phyloP scores from a whole-genome alignment of 129 eudicot genomes.

The Escallonia rubra region DNA sequence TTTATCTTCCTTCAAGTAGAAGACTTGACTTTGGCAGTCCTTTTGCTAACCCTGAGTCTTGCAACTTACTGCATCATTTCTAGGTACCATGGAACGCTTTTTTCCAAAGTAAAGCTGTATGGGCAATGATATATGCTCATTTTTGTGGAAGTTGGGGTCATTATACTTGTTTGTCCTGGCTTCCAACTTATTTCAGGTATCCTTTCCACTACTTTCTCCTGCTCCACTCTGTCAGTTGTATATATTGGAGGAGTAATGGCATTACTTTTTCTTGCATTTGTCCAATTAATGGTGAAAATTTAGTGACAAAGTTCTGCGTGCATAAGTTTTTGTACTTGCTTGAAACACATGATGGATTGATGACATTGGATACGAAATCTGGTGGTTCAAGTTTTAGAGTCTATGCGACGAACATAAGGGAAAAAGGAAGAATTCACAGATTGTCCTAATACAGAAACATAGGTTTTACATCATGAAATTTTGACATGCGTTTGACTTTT shows the following conservation, averaged over 20 bases:
- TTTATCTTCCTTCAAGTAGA: not conserved
- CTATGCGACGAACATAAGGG: not conserved
- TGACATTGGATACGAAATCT: no score
- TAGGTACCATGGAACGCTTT: slow-evolving; percentile 94
- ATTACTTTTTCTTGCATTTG: not conserved
- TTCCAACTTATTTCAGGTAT: slow-evolving; percentile 96
- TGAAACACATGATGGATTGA: no score
- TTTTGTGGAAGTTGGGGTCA: slow-evolving; percentile 99
- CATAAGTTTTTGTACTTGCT: no score
- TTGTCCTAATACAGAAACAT: not conserved
- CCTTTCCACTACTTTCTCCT: not conserved
- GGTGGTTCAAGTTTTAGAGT: not conserved
- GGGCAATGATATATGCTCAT: slow-evolving; percentile 99
- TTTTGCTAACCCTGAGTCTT: not conserved
- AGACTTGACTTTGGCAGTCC: not conserved
- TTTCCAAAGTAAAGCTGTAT: slow-evolving; percentile 78
- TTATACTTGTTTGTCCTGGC: slow-evolving; percentile 94
- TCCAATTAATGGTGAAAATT: no score
- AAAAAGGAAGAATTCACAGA: not conserved
- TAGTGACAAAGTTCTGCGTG: no score
- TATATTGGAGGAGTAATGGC: no score
- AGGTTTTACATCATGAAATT: no score
- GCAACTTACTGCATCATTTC: slow-evolving; percentile 7
- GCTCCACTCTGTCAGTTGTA: no score
- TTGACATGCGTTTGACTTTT: not conserved